Evolutionary conservation across 495 filamentous ascomycete species (phyloP).

Genomic region (Penicillium coprophilum): DNA sequence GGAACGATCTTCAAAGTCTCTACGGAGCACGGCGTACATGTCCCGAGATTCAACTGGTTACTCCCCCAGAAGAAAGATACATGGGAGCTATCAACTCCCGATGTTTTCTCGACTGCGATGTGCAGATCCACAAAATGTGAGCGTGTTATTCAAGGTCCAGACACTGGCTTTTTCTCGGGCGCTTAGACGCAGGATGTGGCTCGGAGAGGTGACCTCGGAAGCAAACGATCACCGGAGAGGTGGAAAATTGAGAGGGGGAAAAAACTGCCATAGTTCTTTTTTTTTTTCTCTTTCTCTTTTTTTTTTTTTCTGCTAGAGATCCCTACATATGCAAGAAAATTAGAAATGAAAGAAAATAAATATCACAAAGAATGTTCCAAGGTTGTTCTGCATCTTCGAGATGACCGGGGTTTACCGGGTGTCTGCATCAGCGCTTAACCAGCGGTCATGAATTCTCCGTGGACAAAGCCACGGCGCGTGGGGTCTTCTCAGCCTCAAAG

Average conservation of each 20-base stretch:
- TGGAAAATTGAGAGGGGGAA: neutral
- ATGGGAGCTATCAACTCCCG: neutral
- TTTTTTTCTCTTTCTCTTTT: neutral
- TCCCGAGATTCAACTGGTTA: no score
- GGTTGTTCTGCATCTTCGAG: slow-evolving; percentile 15
- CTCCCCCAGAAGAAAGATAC: no score
- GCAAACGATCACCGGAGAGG: neutral
- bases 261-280: neutral
- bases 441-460: slow-evolving; percentile 29
- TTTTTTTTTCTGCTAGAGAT: neutral
- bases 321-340: neutral
- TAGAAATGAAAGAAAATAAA: neutral
- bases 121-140: neutral
- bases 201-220: neutral
- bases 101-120: neutral
- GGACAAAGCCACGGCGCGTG: slow-evolving; percentile 25
- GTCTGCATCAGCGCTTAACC: slow-evolving; percentile 29
- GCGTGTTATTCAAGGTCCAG: neutral
- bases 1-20: neutral
- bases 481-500: slow-evolving; percentile 31
- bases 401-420: slow-evolving; percentile 4
- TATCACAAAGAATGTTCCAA: neutral
- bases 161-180: slow-evolving; percentile 2
- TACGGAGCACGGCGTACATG: no score
- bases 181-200: slow-evolving; percentile 5